Percentiles rank a stretch among this genome's conserved stretches.
These are phyloP conservation scores for Casaregolazyma suthepensis DNA, from an alignment of 1,139 yeast species.

Conservation along the genomic window DNA sequence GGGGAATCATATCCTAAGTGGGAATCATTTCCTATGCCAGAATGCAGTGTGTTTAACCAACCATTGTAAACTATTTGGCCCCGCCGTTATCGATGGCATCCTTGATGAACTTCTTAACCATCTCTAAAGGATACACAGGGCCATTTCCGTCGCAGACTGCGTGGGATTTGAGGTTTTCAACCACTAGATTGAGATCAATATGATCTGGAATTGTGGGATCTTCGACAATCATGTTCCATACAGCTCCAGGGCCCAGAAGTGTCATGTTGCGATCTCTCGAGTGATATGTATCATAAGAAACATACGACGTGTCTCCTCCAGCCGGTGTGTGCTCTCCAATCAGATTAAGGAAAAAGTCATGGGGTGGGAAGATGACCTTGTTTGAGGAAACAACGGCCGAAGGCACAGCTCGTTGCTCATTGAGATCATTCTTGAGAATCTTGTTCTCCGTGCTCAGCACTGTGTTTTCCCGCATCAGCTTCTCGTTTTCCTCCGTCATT, in stretches of 20 bases:
- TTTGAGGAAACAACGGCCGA: background rate
- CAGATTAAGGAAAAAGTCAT: constrained; percentile 21
- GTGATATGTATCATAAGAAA: constrained; percentile 12
- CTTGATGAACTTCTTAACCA: constrained; percentile 20
- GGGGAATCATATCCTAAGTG: background rate
- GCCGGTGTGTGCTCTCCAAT: constrained; percentile 19
- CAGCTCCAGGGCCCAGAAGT: constrained; percentile 66
- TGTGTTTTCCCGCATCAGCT: constrained; percentile 47
- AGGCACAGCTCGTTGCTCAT: constrained; percentile 1
- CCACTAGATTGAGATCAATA: constrained; percentile 52
- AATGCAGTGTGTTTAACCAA: background rate
- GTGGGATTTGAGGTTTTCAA: constrained; percentile 54
- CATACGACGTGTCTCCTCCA: constrained; percentile 10
- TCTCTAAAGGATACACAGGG: constrained; percentile 52
- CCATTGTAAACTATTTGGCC: background rate
- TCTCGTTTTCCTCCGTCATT: constrained; percentile 50
- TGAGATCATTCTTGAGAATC: constrained; percentile 21
- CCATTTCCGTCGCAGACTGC: constrained; percentile 81
- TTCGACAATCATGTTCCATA: constrained; percentile 59
- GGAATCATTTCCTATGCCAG: background rate
- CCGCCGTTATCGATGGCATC: background rate
- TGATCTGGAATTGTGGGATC: constrained; percentile 40
- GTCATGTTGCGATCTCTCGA: constrained; percentile 31
- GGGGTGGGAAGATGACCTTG: constrained; percentile 21
- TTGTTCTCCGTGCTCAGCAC: constrained; percentile 57